Conservation (phyloP, 1,284 basidiomycete species). For the Sporisorium exsertum region DNA sequence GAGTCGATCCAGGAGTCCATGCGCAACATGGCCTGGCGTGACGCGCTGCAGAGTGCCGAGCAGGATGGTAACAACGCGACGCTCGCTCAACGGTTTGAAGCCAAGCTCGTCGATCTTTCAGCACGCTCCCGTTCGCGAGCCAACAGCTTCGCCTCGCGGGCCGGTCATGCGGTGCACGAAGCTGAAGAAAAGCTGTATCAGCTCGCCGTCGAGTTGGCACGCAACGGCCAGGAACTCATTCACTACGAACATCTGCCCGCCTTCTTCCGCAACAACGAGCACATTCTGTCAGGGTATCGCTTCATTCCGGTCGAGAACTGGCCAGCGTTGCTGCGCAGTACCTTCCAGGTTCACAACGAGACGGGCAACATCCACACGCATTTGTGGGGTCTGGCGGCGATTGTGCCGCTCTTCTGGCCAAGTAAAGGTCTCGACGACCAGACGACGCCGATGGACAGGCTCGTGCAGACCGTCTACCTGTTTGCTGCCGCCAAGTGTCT, state of each 20-base stretch:
- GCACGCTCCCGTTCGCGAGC: constrained; percentile 35
- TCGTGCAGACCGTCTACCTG: constrained; percentile 67
- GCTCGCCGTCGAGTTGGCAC: constrained; percentile 61
- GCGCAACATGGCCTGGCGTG: constrained; percentile 53
- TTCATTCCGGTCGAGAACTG: constrained; percentile 66
- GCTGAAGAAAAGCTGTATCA: constrained; percentile 63
- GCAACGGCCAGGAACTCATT: constrained; percentile 60
- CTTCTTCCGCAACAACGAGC: constrained; percentile 68
- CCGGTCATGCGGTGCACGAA: constrained; percentile 55
- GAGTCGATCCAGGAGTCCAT: constrained; percentile 56
- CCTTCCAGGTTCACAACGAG: constrained; percentile 68
- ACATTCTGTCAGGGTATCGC: constrained; percentile 66
- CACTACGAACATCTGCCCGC: constrained; percentile 61
- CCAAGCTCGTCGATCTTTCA: constrained; percentile 37
- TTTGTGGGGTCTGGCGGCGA: constrained; percentile 59
- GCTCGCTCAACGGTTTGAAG: constrained; percentile 38
- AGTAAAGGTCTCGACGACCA: constrained; percentile 59
- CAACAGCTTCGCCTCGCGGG: constrained; percentile 45
- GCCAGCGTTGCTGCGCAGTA: constrained; percentile 57
- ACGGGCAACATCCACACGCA: constrained; percentile 69
- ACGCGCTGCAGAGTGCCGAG: constrained; percentile 28
- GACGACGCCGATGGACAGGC: constrained; percentile 65
- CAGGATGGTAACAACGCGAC: constrained; percentile 9
- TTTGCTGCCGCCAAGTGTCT: constrained; percentile 67
- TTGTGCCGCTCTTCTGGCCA: constrained; percentile 65